Evolutionary conservation across 2,329 filamentous ascomycete species (phyloP).

Genomic region (Penicillium sp.): DNA sequence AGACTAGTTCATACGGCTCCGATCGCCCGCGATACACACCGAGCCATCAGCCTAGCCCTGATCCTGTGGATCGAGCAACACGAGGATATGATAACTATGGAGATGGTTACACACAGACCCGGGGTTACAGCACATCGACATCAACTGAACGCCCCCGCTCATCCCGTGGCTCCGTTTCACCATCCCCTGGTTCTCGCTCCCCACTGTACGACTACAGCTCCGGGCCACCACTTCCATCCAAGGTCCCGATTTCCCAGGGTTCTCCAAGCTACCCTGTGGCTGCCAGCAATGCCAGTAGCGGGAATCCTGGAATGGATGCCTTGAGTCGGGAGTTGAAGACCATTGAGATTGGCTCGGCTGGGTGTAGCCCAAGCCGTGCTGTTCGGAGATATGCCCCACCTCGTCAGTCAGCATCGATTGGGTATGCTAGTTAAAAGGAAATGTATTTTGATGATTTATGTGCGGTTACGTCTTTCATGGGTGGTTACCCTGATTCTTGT

Average conservation of each 20-base stretch:
- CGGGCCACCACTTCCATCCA: conserved; percentile 44
- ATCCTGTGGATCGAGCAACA: conserved; percentile 21
- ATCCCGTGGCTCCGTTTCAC: conserved; percentile 32
- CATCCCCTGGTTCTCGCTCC: conserved; percentile 27
- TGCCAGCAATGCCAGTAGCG: conserved; percentile 25
- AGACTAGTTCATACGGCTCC: conserved; percentile 12
- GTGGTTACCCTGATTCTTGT: conserved; percentile 1
- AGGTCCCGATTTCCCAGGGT: conserved; percentile 40
- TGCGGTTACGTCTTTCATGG: conserved; percentile 12
- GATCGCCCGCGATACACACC: conserved; percentile 20
- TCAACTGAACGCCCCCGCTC: conserved; percentile 22
- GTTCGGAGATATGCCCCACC: conserved; percentile 36
- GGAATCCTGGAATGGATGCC: conserved; percentile 42
- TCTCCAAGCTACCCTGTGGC: conserved; percentile 31
- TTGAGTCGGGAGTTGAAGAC: conserved; percentile 58
- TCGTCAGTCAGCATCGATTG: conserved; percentile 25
- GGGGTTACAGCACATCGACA: conserved; percentile 28
- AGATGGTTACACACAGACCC: conserved; percentile 11
- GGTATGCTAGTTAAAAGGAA: conserved; percentile 28
- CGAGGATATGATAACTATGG: conserved; percentile 19
- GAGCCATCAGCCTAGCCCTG: conserved; percentile 15
- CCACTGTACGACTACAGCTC: conserved; percentile 33
- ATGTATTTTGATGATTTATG: conserved; percentile 20
- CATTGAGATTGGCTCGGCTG: conserved; percentile 48
- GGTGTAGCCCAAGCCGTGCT: conserved; percentile 30